phyloP scores from a whole-genome alignment of 768 basidiomycete species.

The Lentinula sp. region DNA sequence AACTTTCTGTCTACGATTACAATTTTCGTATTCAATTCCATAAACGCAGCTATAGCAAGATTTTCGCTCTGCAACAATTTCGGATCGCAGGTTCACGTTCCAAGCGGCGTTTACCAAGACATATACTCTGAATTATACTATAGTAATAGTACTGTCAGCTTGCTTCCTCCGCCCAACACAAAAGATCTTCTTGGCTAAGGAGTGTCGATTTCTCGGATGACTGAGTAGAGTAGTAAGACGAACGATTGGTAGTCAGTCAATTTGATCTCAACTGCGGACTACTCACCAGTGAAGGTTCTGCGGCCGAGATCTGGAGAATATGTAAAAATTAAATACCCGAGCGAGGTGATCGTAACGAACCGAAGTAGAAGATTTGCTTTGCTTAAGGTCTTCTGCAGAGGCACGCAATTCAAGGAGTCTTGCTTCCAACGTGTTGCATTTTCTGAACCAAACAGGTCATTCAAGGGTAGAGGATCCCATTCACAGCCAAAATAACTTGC shows the following conservation, averaged over 20 bases:
- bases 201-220: not conserved
- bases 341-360: not conserved
- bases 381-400: conserved; percentile 16
- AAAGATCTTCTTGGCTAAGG: conserved; percentile 33
- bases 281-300: not conserved
- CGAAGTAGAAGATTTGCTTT: not conserved
- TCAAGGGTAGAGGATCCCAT: not conserved
- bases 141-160: conserved; percentile 5
- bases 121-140: too few species aligned
- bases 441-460: conserved; percentile 29
- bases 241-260: not conserved
- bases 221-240: not conserved
- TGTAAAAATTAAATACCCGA: not conserved
- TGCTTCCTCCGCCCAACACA: conserved; percentile 54
- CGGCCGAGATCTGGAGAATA: not conserved
- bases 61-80: too few species aligned
- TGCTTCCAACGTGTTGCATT: conserved; percentile 65
- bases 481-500: conserved; percentile 33
- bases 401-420: conserved; percentile 53
- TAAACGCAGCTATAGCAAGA: too few species aligned
- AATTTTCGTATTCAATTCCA: too few species aligned
- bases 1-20: too few species aligned
- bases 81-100: too few species aligned
- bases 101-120: too few species aligned
- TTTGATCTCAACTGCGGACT: not conserved